Evolutionary conservation across 108 stramenopile species (phyloP).

Genomic region (Chaetoceros muelleri): DNA sequence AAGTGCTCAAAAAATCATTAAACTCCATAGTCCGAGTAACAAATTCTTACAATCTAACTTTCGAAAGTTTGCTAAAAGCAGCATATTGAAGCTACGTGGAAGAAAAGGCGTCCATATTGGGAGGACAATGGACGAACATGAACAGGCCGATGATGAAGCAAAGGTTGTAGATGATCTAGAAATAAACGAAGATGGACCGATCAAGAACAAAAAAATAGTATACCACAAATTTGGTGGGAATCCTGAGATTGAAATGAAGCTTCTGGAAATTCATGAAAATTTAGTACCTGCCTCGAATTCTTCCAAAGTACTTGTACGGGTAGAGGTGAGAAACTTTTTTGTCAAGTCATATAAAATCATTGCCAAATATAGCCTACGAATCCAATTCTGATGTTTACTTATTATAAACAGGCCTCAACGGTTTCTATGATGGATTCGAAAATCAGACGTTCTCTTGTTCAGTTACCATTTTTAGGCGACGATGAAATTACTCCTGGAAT

Average conservation of each 20-base stretch:
- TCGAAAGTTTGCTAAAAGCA: too few relatives aligned
- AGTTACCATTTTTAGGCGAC: background rate
- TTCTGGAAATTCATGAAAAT: background rate
- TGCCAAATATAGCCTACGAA: too few relatives aligned
- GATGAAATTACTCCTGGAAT: conserved; percentile 24
- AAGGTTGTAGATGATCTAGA: background rate
- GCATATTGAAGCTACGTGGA: too few relatives aligned
- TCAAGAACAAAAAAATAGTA: background rate
- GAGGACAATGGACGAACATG: too few relatives aligned
- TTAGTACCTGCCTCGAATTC: background rate
- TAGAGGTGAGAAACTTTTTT: too few relatives aligned
- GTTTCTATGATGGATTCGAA: background rate
- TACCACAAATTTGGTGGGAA: background rate
- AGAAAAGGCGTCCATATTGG: too few relatives aligned
- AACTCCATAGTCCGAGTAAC: too few relatives aligned
- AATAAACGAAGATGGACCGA: background rate
- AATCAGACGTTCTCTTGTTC: background rate
- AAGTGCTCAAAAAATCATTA: too few relatives aligned
- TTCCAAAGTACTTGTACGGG: background rate
- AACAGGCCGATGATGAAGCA: background rate
- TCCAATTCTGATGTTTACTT: too few relatives aligned
- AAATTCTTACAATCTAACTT: too few relatives aligned
- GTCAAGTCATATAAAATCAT: too few relatives aligned
- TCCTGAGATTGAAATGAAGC: background rate
- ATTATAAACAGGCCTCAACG: too few relatives aligned